A percentile compares a stretch with the other conserved stretches of the same genome.
These are phyloP conservation scores for Triglochin maritima DNA, from an alignment of 106 monocot species.

Conservation along the genomic window DNA sequence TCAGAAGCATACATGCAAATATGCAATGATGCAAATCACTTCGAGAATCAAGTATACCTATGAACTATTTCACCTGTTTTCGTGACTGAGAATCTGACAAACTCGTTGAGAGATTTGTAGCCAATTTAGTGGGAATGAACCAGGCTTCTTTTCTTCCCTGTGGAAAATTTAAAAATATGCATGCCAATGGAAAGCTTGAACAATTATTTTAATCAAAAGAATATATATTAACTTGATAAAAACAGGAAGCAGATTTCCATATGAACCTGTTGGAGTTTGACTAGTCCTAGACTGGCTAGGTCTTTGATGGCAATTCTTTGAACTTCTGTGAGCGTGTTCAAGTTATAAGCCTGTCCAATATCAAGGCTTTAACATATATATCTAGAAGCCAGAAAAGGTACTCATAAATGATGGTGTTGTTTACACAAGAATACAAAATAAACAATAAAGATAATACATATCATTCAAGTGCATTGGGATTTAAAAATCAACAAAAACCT, in stretches of 20 bases:
- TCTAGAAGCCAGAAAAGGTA: neutral
- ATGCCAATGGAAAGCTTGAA: neutral
- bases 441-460: neutral
- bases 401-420: neutral
- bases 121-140: constrained; percentile 95
- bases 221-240: neutral
- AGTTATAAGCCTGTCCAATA: constrained; percentile 64
- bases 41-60: too few relatives aligned
- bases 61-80: constrained; percentile 48
- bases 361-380: neutral
- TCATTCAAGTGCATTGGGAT: neutral
- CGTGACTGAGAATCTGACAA: constrained; percentile 76
- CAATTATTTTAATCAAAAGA: neutral
- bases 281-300: constrained; percentile 73
- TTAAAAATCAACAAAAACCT: neutral
- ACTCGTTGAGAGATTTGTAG: constrained; percentile 86
- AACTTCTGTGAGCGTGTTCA: constrained; percentile 74
- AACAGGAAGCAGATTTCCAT: neutral
- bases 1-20: too few relatives aligned
- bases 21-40: too few relatives aligned
- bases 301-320: constrained; percentile 80
- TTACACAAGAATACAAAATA: neutral
- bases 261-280: constrained; percentile 83
- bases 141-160: constrained; percentile 96
- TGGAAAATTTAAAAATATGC: constrained; percentile 5